Base-by-base conservation (phyloP, 108 stramenopile species). In the Cyclostephanos tholiformis region DNA sequence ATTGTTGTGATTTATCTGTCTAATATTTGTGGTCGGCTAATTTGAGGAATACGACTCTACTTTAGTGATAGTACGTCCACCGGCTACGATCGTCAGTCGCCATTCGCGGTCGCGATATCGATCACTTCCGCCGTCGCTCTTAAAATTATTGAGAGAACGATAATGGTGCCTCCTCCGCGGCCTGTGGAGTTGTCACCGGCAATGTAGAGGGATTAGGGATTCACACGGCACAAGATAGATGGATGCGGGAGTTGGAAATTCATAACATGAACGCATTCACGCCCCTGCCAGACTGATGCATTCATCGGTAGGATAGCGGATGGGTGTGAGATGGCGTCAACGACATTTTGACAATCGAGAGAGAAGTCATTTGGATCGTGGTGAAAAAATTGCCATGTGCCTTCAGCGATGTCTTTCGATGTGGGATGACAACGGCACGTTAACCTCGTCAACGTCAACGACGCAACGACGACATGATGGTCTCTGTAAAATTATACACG, bases 141-240 rank as follows among this genome's bases (percentile, higher is more conserved):
- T n/a, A n/a, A n/a, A n/a, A n/a, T n/a, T n/a, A n/a, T n/a, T n/a
- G n/a, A n/a, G n/a, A n/a, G n/a, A n/a, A n/a, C n/a, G 50, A 62
- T 48, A 22, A 74, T 69, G 72, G 64, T 68, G 70, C 19, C 25
- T 51, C 71, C 1, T 30, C 63, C 25, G 82, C 84, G 27, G 74
- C 64, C 35, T 87, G 81, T 60, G 86, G 86, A 13, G 43, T 87
- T 14, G 86, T 87, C 0, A 87, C 86, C 14, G 86, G 86, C 35
- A 84, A 87, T 58, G 86, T 84, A 2, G 86, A 87, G 65, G 2
- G 4, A 4, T 16, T 2, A 46, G 44, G 84, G 81, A n/a, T 84
- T 87, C 62, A 84, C 86, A 11, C 67, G 84, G 13, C 71, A 32
- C 32, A 32, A 32, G 32, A 32, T 32, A 32, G 72, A n/a, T 84